phyloP scores from a whole-genome alignment of 257 asterid genomes.

The Ocimum tenuiflorum region DNA sequence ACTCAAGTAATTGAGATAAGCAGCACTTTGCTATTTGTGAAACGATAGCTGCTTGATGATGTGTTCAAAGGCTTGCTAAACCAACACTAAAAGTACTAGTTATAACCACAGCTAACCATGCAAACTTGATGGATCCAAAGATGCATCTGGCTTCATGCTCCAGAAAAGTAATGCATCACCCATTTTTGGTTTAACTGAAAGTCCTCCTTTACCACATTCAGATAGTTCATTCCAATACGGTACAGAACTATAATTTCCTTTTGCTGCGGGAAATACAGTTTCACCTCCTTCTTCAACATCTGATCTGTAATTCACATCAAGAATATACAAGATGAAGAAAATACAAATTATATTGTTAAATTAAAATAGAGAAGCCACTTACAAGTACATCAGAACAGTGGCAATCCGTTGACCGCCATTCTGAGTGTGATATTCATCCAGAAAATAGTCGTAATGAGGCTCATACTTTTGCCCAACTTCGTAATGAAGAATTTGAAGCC shows the following conservation, averaged over 20 bases:
- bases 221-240: conserved; percentile 97
- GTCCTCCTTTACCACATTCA: conserved; percentile 87
- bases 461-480: conserved; percentile 97
- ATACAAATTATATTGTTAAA: not conserved
- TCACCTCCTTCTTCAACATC: conserved; percentile 99
- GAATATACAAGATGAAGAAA: not conserved
- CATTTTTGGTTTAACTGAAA: conserved; percentile 85
- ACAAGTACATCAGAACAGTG: conserved; percentile 93
- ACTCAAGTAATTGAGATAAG: no score
- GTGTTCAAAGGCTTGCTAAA: not conserved
- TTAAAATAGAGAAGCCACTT: conserved; percentile 33
- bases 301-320: conserved; percentile 50
- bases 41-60: not conserved
- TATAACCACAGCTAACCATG: conserved; percentile 62
- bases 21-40: no score
- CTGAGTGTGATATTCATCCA: conserved; percentile 69
- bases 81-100: conserved; percentile 1
- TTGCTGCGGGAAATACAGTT: conserved; percentile 91
- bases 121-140: conserved; percentile 86
- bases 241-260: conserved; percentile 70
- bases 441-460: conserved; percentile 90
- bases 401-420: conserved; percentile 98
- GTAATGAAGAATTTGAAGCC: conserved; percentile 91
- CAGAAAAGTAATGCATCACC: conserved; percentile 98
- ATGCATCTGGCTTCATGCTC: conserved; percentile 94